These are phyloP conservation scores for Colletotrichum eleusines DNA, from an alignment of 2,329 filamentous ascomycete species.

Conservation along the genomic window DNA sequence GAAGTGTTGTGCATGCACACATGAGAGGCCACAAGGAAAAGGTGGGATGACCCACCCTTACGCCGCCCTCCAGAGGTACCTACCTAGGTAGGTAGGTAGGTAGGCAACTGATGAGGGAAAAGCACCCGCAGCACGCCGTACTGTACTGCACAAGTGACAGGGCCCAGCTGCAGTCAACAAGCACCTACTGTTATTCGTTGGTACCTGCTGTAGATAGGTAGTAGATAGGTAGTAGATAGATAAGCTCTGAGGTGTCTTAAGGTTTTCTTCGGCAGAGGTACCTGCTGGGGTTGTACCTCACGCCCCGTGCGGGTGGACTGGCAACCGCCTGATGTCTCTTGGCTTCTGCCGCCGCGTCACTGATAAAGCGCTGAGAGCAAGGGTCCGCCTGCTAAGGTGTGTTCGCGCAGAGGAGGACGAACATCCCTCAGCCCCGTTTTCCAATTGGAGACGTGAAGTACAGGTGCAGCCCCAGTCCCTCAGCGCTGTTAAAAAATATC, in stretches of 20 bases:
- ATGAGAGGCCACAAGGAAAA: neutral
- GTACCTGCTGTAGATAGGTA: too few species aligned
- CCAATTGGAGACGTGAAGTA: slow-evolving; percentile 15
- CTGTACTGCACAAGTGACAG: neutral
- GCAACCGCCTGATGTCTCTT: slow-evolving; percentile 33
- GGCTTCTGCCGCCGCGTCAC: slow-evolving; percentile 33
- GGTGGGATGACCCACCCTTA: slow-evolving; percentile 24
- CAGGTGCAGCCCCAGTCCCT: slow-evolving; percentile 19
- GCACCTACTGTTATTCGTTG: neutral
- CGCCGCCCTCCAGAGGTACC: neutral
- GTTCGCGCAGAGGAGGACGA: neutral
- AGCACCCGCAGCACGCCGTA: neutral
- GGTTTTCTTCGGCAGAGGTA: neutral
- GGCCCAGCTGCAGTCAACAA: neutral
- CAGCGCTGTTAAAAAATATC: slow-evolving; percentile 39
- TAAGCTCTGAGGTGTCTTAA: neutral
- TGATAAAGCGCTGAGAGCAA: slow-evolving; percentile 35
- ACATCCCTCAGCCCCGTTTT: slow-evolving; percentile 34
- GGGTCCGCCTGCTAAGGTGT: slow-evolving; percentile 34
- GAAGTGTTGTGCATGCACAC: slow-evolving; percentile 27
- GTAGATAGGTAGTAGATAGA: too few species aligned
- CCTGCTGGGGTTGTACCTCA: neutral
- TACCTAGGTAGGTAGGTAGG: neutral
- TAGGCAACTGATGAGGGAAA: slow-evolving; percentile 17
- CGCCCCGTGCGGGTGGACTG: slow-evolving; percentile 10